Percentiles rank a stretch among this genome's conserved stretches.
phyloP scores from a whole-genome alignment of 345 rosid genomes.

The Durio zibethinus region DNA sequence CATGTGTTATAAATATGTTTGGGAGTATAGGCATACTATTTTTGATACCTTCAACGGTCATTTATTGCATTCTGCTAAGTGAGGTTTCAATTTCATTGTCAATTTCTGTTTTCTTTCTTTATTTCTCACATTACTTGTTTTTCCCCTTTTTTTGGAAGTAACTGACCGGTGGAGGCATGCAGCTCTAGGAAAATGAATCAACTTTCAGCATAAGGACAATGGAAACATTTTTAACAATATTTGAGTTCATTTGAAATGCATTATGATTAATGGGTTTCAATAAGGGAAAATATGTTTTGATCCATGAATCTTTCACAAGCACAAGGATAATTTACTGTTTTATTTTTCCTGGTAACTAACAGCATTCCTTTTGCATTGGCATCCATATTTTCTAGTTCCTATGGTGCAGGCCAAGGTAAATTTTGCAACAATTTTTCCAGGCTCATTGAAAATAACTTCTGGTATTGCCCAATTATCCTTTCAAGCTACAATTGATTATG shows the following conservation, averaged over 20 bases:
- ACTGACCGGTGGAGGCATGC: neutral
- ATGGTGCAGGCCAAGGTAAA: constrained; percentile 67
- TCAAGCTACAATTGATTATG: neutral
- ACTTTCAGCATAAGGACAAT: neutral
- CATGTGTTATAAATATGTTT: neutral
- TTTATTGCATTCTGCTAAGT: constrained; percentile 6
- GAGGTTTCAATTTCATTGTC: neutral
- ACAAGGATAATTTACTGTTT: neutral
- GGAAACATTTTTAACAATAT: neutral
- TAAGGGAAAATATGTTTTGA: neutral
- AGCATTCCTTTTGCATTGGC: constrained; percentile 74
- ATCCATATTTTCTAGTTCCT: constrained; percentile 42
- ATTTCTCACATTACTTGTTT: neutral
- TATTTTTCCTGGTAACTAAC: constrained; percentile 40
- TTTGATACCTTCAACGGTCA: neutral
- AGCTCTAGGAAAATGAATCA: neutral
- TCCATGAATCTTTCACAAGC: neutral
- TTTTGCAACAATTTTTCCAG: neutral
- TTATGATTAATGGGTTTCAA: neutral
- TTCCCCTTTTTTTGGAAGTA: too few relatives aligned
- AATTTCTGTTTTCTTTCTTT: neutral
- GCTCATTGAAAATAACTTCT: neutral
- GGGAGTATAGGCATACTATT: neutral
- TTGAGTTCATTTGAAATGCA: neutral
- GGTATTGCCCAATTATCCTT: neutral